Base-by-base conservation (phyloP, 331 rosid species). In the Acacia concinna region DNA sequence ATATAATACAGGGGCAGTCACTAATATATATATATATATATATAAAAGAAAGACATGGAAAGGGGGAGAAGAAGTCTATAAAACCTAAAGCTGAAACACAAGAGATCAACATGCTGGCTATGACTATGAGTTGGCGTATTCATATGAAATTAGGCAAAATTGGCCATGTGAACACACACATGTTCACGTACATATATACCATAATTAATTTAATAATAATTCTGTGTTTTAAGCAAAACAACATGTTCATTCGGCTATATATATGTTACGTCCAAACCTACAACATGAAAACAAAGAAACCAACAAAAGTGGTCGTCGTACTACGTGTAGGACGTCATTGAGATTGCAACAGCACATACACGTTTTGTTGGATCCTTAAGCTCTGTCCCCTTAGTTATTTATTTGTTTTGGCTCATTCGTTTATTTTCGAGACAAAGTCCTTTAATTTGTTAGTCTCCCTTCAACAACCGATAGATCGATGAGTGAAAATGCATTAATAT, bases 401-500 rank as follows among this genome's bases (percentile, higher is more conserved):
- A 49, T 64, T 62, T 64, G 57, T 23, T 75, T 81, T 38, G 70
- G 69, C 82, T 32, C 40, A 62, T 25, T 21, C 12, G 17, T 14
- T 60, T 13, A 11, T 60, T 60, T 60, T 28, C 8, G 67, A 28
- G 67, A 30, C 67, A 60, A 60, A 13, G 38, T 2, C 67, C 10
- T 54, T 25, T 49, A 20, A 49, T 20, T 49, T 18, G 28, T 27
- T 79, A 85, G 18, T 27, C 20, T 85, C 90, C 23, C 77, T 68
- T 23, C 21, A 68, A 75, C 52, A 81, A 83, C 79, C 80, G 10
- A 56, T 23, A n/a, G 59, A 52, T 18, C 31, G 79, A 85, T 84
- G 83, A 71, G 78, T 76, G 81, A 27, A 31, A 80, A 44, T 15
- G 81, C 80, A 86, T 83, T 84, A 83, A 78, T 88, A 73, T 64